Conservation (phyloP, 441 rosid species). For the Breynia disticha region DNA sequence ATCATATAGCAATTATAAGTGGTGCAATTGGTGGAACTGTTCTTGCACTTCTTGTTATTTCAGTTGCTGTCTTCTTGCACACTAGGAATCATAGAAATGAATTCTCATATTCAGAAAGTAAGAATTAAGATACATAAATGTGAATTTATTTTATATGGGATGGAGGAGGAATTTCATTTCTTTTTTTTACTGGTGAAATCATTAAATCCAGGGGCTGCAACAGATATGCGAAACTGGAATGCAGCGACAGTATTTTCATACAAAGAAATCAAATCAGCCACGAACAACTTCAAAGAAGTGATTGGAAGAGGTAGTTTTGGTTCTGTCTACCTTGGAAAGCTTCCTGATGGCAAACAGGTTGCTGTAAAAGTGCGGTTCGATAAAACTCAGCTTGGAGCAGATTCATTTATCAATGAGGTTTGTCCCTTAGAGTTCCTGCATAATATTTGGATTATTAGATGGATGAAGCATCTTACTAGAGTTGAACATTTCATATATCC, state of each 20-base stretch:
- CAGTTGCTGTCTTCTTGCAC: constrained; percentile 25
- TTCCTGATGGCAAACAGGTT: constrained; percentile 61
- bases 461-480: too few species aligned
- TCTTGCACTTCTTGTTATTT: constrained; percentile 35
- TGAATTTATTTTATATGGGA: too few species aligned
- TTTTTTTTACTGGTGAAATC: constrained; percentile 12
- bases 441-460: background rate
- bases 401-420: constrained; percentile 91
- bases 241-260: constrained; percentile 65
- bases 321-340: constrained; percentile 78
- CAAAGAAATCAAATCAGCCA: constrained; percentile 75
- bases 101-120: constrained; percentile 38
- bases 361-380: constrained; percentile 90
- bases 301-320: constrained; percentile 92
- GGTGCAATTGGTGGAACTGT: constrained; percentile 56
- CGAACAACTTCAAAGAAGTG: constrained; percentile 67
- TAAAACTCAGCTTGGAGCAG: constrained; percentile 77
- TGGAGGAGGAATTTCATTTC: background rate
- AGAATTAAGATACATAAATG: constrained; percentile 17
- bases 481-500: too few species aligned
- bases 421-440: constrained; percentile 8
- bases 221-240: constrained; percentile 74
- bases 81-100: constrained; percentile 38
- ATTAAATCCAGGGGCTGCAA: constrained; percentile 32
- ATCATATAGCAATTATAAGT: constrained; percentile 37